These are phyloP conservation scores for Albifimbria verrucaria DNA, from an alignment of 2,329 filamentous ascomycete genomes.

Conservation along the genomic window DNA sequence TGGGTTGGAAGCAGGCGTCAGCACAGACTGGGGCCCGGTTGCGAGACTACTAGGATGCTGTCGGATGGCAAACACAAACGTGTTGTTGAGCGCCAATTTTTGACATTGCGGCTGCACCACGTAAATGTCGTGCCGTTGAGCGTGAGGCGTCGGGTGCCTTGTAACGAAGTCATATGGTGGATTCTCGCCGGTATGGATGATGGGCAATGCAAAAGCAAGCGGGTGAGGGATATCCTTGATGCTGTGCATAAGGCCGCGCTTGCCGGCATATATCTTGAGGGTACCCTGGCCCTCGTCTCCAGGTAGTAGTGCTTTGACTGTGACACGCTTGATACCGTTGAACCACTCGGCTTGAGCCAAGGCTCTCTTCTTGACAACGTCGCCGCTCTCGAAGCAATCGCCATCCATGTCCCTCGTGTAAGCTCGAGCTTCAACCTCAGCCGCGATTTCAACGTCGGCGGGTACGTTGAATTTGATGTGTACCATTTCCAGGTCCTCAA, in stretches of 20 bases:
- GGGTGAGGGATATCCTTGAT: constrained; percentile 95
- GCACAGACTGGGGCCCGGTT: constrained; percentile 26
- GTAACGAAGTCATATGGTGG: constrained; percentile 91
- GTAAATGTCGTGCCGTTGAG: constrained; percentile 95
- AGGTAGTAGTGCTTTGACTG: constrained; percentile 86
- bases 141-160: constrained; percentile 92
- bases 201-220: constrained; percentile 82
- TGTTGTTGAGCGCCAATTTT: constrained; percentile 87
- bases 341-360: constrained; percentile 92
- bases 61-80: constrained; percentile 93
- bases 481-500: constrained; percentile 91
- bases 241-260: constrained; percentile 93
- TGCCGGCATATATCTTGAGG: constrained; percentile 90
- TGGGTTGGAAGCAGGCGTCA: constrained; percentile 45
- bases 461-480: constrained; percentile 88
- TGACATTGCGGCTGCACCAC: constrained; percentile 94
- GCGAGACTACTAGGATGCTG: constrained; percentile 72
- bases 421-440: constrained; percentile 83
- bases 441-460: constrained; percentile 83
- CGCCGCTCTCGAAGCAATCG: constrained; percentile 89
- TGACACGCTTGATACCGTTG: constrained; percentile 82
- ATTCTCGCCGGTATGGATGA: constrained; percentile 88
- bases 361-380: constrained; percentile 79
- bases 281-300: constrained; percentile 87
- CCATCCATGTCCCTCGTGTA: constrained; percentile 83